Conservation (phyloP, 192 early-diverging fungal genomes). For the Coemansia sp. region DNA sequence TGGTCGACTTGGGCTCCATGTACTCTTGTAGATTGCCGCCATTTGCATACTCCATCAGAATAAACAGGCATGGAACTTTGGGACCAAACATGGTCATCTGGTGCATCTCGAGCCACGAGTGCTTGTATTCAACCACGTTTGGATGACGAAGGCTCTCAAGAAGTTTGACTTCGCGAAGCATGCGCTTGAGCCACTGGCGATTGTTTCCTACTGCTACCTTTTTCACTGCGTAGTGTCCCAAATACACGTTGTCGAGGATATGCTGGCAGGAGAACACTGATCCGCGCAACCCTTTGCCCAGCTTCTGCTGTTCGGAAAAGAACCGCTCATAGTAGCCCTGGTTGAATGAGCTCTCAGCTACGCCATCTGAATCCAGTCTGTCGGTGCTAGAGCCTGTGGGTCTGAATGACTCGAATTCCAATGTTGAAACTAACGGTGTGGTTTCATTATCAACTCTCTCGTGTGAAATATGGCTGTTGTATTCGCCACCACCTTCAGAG, state of each 20-base stretch:
- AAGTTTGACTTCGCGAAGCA: conserved; percentile 92
- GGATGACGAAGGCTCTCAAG: conserved; percentile 86
- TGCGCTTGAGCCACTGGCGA: conserved; percentile 84
- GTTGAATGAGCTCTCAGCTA: conserved; percentile 76
- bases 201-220: conserved; percentile 91
- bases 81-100: conserved; percentile 71
- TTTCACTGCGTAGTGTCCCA: conserved; percentile 90
- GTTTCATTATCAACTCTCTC: neutral
- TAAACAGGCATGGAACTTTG: conserved; percentile 89
- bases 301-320: conserved; percentile 82
- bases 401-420: neutral
- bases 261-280: conserved; percentile 89
- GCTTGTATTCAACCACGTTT: conserved; percentile 94
- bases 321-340: conserved; percentile 95
- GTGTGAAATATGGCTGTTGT: neutral
- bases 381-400: neutral
- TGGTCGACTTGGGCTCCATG: conserved; percentile 51
- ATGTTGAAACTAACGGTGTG: neutral
- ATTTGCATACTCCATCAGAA: conserved; percentile 93
- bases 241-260: conserved; percentile 66
- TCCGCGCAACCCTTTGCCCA: conserved; percentile 88
- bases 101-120: conserved; percentile 91
- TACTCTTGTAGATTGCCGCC: conserved; percentile 96
- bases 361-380: conserved; percentile 3
- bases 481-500: neutral